These are phyloP conservation scores for Copromyces sp. DNA, from an alignment of 495 filamentous ascomycete species.

Conservation along the genomic window DNA sequence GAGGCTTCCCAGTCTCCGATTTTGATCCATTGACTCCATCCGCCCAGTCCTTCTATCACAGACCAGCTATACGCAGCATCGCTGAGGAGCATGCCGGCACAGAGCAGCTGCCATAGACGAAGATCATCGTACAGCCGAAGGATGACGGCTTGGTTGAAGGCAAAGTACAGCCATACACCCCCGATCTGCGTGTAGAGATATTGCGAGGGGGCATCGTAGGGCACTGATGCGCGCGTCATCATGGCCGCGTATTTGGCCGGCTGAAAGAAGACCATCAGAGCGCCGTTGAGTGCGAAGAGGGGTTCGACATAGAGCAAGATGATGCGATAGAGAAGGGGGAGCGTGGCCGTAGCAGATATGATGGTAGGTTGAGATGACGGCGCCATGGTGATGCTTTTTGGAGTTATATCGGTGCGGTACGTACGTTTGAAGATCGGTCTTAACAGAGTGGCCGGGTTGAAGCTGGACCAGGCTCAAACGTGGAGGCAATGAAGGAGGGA, in stretches of 20 bases:
- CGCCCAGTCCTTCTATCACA: slow-evolving; percentile 19
- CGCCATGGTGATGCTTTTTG: not conserved
- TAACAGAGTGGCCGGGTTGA: not conserved
- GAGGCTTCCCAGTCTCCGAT: slow-evolving; percentile 9
- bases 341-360: slow-evolving; percentile 1
- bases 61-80: slow-evolving; percentile 11
- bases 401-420: not conserved
- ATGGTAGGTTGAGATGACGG: not conserved
- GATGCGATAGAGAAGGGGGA: slow-evolving; percentile 33
- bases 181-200: slow-evolving; percentile 39
- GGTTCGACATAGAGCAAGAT: slow-evolving; percentile 52
- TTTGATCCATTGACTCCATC: slow-evolving; percentile 10
- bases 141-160: slow-evolving; percentile 48
- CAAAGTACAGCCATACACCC: slow-evolving; percentile 44
- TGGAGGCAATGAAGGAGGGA: not conserved
- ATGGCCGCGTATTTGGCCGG: slow-evolving; percentile 22
- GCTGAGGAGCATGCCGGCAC: slow-evolving; percentile 19
- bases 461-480: not conserved
- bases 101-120: slow-evolving; percentile 39
- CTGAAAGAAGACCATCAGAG: slow-evolving; percentile 34
- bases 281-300: slow-evolving; percentile 21
- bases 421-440: slow-evolving; percentile 2
- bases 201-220: slow-evolving; percentile 3
- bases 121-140: slow-evolving; percentile 41
- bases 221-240: slow-evolving; percentile 11